These are phyloP conservation scores for Puccinia polysora DNA, from an alignment of 1,284 basidiomycete species.

Conservation along the genomic window DNA sequence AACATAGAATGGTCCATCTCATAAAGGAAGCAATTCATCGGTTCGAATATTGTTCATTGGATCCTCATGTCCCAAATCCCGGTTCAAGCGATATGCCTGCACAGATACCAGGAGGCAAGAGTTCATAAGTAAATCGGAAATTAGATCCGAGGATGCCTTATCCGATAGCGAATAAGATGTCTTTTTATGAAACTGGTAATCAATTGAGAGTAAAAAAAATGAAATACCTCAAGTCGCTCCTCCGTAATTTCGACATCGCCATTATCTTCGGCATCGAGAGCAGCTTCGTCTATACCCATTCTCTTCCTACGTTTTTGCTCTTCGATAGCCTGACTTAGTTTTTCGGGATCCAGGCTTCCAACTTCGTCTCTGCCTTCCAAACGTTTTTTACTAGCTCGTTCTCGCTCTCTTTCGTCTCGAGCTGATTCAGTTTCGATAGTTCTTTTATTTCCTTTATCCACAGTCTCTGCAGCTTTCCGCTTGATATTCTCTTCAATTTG, in stretches of 20 bases:
- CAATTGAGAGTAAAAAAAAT: constrained; percentile 56
- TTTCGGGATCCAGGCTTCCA: constrained; percentile 68
- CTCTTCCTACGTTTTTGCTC: constrained; percentile 72
- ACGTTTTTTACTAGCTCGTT: constrained; percentile 52
- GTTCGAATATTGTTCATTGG: constrained; percentile 83
- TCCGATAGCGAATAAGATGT: constrained; percentile 54
- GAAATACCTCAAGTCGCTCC: constrained; percentile 60
- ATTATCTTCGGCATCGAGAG: constrained; percentile 55
- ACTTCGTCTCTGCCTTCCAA: constrained; percentile 56
- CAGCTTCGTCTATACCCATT: constrained; percentile 61
- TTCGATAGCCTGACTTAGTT: constrained; percentile 64
- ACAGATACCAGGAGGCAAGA: constrained; percentile 47
- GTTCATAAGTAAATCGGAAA: constrained; percentile 68
- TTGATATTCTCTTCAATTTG: constrained; percentile 51
- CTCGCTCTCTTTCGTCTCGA: constrained; percentile 50
- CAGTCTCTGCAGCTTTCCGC: constrained; percentile 42
- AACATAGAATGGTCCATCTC: no score
- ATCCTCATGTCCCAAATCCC: constrained; percentile 64
- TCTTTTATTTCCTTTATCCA: constrained; percentile 34
- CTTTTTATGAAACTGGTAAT: constrained; percentile 58
- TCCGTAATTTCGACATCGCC: constrained; percentile 56
- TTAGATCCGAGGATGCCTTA: constrained; percentile 74
- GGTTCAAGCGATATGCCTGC: constrained; percentile 78
- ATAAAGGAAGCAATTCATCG: constrained; percentile 52
- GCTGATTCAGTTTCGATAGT: constrained; percentile 40